Percentiles rank a stretch among this genome's conserved stretches.
Conservation (phyloP, 345 rosid genomes). For the Microthlaspi erraticum region DNA sequence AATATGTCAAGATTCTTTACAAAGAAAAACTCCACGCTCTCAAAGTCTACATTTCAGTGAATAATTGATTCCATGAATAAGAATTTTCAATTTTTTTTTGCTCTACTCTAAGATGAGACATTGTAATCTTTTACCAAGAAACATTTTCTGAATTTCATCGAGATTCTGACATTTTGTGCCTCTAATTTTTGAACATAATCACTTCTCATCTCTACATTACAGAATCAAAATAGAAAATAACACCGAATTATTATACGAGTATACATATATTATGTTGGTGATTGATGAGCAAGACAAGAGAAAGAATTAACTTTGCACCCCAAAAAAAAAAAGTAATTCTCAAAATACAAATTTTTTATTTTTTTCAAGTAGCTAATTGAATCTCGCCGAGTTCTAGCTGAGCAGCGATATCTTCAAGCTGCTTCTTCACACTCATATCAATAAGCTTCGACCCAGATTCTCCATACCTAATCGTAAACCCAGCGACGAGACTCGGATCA, state of each 20-base stretch:
- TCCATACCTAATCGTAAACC: constrained; percentile 89
- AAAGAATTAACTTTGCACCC: constrained; percentile 14
- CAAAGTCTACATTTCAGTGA: too few relatives aligned
- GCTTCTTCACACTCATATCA: constrained; percentile 96
- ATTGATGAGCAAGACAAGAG: not conserved
- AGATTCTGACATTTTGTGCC: too few relatives aligned
- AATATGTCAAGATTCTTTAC: too few relatives aligned
- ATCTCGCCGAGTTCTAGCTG: constrained; percentile 83
- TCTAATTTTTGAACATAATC: not conserved
- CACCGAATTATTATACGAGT: constrained; percentile 26
- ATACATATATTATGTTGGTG: constrained; percentile 21
- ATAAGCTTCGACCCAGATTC: constrained; percentile 75
- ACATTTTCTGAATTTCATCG: too few relatives aligned
- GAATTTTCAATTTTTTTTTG: too few relatives aligned
- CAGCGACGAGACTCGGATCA: constrained; percentile 85
- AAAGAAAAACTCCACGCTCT: too few relatives aligned
- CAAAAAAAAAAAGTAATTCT: constrained; percentile 6
- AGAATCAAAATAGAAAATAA: not conserved
- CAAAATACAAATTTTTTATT: not conserved
- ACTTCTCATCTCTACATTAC: too few relatives aligned
- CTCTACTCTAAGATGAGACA: too few relatives aligned
- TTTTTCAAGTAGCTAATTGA: constrained; percentile 55
- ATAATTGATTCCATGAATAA: too few relatives aligned
- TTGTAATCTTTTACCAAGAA: too few relatives aligned
- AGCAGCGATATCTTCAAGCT: constrained; percentile 83